These are phyloP conservation scores for Pseudozyma flocculosa DNA, from an alignment of 1,284 basidiomycete species.

Conservation along the genomic window DNA sequence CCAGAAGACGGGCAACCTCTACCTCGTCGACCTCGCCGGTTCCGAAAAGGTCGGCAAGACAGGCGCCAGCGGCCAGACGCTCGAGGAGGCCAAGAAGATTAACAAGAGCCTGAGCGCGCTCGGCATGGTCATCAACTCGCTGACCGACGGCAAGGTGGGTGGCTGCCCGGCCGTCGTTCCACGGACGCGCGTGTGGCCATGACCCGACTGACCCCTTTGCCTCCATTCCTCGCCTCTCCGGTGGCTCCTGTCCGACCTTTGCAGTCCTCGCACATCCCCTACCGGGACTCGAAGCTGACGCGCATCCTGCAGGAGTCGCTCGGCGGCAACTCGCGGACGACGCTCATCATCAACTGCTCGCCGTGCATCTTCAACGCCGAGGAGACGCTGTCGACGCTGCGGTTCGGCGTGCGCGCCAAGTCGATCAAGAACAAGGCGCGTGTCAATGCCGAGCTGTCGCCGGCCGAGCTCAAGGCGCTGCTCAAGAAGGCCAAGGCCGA, in stretches of 20 bases:
- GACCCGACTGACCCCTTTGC: too few species aligned
- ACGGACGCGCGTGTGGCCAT: too few species aligned
- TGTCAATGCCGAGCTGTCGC: slow-evolving; percentile 96
- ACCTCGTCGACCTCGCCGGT: slow-evolving; percentile 96
- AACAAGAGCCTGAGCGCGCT: slow-evolving; percentile 97
- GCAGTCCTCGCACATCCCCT: slow-evolving; percentile 94
- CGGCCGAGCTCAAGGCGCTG: slow-evolving; percentile 88
- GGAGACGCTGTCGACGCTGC: slow-evolving; percentile 93
- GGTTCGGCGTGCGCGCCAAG: slow-evolving; percentile 93
- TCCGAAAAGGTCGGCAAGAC: slow-evolving; percentile 99
- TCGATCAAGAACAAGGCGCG: slow-evolving; percentile 99
- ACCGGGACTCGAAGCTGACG: slow-evolving; percentile 98
- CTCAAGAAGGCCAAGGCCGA: slow-evolving; percentile 87
- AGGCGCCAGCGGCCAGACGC: slow-evolving; percentile 94
- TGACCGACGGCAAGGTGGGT: slow-evolving; percentile 73
- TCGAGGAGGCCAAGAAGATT: slow-evolving; percentile 99
- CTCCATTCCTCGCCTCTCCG: too few species aligned
- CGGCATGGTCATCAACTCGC: slow-evolving; percentile 98
- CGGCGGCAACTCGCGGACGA: slow-evolving; percentile 97
- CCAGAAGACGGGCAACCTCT: slow-evolving; percentile 93
- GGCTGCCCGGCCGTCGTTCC: too few species aligned
- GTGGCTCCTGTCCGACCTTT: neutral
- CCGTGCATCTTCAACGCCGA: slow-evolving; percentile 94
- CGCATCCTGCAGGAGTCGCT: slow-evolving; percentile 99
- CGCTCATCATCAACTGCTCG: slow-evolving; percentile 98